These are phyloP conservation scores for Penicillium diatomitis DNA, from an alignment of 495 filamentous ascomycete species.

Conservation along the genomic window DNA sequence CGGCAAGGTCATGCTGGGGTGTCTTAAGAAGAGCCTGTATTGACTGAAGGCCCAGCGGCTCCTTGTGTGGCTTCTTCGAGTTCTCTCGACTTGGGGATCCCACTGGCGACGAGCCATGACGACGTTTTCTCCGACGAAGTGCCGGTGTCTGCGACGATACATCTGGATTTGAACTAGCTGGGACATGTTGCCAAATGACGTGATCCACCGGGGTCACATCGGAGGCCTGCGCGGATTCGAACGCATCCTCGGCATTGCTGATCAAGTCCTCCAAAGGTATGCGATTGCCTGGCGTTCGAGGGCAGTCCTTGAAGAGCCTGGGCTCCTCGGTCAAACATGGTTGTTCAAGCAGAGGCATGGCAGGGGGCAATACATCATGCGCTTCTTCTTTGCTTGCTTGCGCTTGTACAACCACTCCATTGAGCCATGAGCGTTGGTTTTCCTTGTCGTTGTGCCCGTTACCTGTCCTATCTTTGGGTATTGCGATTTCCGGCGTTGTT, in stretches of 20 bases:
- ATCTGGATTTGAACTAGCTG: slow-evolving; percentile 36
- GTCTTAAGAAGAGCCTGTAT: slow-evolving; percentile 55
- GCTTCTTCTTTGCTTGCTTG: slow-evolving; percentile 15
- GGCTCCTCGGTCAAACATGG: slow-evolving; percentile 12
- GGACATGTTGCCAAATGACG: slow-evolving; percentile 59
- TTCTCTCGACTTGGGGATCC: slow-evolving; percentile 54
- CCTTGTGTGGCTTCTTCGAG: slow-evolving; percentile 32
- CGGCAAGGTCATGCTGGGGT: slow-evolving; percentile 70
- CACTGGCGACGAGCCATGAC: slow-evolving; percentile 72
- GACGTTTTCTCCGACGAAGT: slow-evolving; percentile 55
- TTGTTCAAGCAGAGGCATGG: slow-evolving; percentile 2
- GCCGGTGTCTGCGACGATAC: slow-evolving; percentile 37
- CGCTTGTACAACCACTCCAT: slow-evolving; percentile 29
- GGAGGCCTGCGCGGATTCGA: slow-evolving; percentile 26
- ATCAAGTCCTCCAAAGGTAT: slow-evolving; percentile 75
- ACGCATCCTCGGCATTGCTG: slow-evolving; percentile 54
- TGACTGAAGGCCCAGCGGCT: slow-evolving; percentile 40
- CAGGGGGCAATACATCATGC: slow-evolving; percentile 1
- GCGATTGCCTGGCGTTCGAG: slow-evolving; percentile 66
- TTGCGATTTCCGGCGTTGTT: slow-evolving; percentile 23
- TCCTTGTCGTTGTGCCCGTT: slow-evolving; percentile 27
- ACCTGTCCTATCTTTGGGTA: slow-evolving; percentile 16
- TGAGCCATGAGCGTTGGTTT: slow-evolving; percentile 32
- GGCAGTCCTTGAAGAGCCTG: slow-evolving; percentile 39
- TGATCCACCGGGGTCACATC: slow-evolving; percentile 60